Evolutionary conservation across 2,329 filamentous ascomycete genomes (phyloP).

Genomic region (Fusarium chuoi): DNA sequence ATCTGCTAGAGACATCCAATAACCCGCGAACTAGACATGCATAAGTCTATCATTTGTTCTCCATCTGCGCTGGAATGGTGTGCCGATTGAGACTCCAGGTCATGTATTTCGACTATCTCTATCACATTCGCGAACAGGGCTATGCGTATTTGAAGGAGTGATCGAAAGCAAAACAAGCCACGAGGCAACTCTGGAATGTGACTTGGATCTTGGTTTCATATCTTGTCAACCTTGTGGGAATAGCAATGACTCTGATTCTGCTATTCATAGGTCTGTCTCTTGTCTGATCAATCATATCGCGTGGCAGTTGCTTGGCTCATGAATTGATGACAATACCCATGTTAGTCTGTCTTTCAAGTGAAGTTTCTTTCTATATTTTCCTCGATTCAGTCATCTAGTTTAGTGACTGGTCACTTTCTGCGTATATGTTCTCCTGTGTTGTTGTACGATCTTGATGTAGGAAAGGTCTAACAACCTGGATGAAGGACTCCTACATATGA

Average conservation of each 20-base stretch:
- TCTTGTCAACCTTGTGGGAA: background rate
- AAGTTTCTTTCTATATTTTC: background rate
- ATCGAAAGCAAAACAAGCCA: slow-evolving; percentile 6
- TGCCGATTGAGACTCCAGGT: background rate
- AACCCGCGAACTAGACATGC: slow-evolving; percentile 8
- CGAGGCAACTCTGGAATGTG: slow-evolving; percentile 9
- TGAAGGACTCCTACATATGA: background rate
- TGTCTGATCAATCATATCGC: background rate
- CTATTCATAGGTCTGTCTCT: background rate
- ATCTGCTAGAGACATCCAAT: slow-evolving; percentile 9
- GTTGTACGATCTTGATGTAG: background rate
- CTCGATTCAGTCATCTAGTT: background rate
- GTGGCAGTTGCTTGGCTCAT: background rate
- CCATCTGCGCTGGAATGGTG: slow-evolving; percentile 5
- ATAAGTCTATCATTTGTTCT: slow-evolving; percentile 23
- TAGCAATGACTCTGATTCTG: background rate
- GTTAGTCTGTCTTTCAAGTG: background rate
- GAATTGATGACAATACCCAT: background rate
- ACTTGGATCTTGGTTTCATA: background rate
- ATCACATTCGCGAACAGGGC: background rate
- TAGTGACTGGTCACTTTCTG: background rate
- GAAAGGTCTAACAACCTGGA: background rate
- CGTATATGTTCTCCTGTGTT: background rate
- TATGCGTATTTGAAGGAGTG: background rate
- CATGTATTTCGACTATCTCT: background rate